These are phyloP conservation scores for Acacia pycnantha DNA, from an alignment of 331 rosid genomes.

Conservation along the genomic window DNA sequence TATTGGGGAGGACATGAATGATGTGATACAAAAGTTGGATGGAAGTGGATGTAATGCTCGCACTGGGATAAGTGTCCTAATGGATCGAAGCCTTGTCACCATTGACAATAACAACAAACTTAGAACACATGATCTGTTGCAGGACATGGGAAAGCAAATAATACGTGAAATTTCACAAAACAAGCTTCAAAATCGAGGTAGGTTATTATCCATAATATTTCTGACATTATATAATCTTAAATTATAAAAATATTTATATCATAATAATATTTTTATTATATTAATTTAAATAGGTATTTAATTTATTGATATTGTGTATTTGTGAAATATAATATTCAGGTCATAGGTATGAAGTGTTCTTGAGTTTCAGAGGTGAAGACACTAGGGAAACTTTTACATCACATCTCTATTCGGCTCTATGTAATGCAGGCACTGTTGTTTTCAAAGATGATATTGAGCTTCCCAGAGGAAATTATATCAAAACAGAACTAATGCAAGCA, in stretches of 20 bases:
- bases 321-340: no score
- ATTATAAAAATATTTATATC: no score
- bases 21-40: slow-evolving; percentile 4
- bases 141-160: not conserved
- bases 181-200: not conserved
- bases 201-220: not conserved
- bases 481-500: no score
- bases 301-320: no score
- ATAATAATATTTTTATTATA: no score
- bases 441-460: not conserved
- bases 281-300: no score
- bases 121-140: not conserved
- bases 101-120: not conserved
- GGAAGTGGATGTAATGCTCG: not conserved
- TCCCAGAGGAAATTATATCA: not conserved
- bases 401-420: not conserved
- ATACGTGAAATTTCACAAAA: not conserved
- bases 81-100: no score
- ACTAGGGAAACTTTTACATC: not conserved
- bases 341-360: no score
- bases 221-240: no score
- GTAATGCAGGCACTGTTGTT: not conserved
- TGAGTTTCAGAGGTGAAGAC: not conserved
- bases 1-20: slow-evolving; percentile 7
- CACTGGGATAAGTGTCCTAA: not conserved